Percentiles rank a stretch among this genome's conserved stretches.
phyloP scores from a whole-genome alignment of 352 stramenopile genomes.

The Phytophthora crassamura region DNA sequence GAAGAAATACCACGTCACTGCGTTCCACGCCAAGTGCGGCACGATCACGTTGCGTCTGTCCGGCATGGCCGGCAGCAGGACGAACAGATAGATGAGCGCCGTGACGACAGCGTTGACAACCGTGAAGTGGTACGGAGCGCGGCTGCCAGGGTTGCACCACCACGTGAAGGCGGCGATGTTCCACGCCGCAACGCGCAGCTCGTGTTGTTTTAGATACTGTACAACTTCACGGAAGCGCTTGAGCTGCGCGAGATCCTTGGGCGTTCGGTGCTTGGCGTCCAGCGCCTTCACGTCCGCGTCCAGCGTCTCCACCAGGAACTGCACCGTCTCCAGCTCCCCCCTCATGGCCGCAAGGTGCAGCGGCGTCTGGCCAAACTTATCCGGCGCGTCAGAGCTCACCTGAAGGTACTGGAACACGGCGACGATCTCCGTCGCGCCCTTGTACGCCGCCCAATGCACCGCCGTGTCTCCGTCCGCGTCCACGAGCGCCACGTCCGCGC shows the following conservation, averaged over 20 bases:
- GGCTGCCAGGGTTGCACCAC: conserved; percentile 61
- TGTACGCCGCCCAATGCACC: conserved; percentile 90
- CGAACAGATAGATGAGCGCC: conserved; percentile 50
- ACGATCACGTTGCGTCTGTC: conserved; percentile 67
- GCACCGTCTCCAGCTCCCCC: conserved; percentile 69
- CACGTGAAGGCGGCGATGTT: conserved; percentile 67
- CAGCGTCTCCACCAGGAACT: conserved; percentile 84
- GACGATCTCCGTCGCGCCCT: conserved; percentile 83
- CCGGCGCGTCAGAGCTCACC: conserved; percentile 63
- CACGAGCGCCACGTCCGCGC: conserved; percentile 69
- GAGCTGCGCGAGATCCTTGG: conserved; percentile 61
- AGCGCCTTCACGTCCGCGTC: conserved; percentile 60
- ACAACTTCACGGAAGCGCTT: conserved; percentile 65
- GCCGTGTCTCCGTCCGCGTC: conserved; percentile 78
- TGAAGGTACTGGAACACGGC: conserved; percentile 85
- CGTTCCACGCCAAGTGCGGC: conserved; percentile 67
- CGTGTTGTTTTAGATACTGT: conserved; percentile 55
- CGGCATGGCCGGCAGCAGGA: conserved; percentile 65
- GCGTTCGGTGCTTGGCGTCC: conserved; percentile 66
- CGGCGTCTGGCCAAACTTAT: conserved; percentile 83
- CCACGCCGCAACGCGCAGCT: conserved; percentile 46
- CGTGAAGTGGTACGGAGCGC: conserved; percentile 75
- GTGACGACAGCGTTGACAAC: conserved; percentile 56
- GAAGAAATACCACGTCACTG: conserved; percentile 72
- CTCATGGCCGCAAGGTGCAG: conserved; percentile 85